Conservation (phyloP, 2,329 filamentous ascomycete genomes). For the Trichoderma sp. region DNA sequence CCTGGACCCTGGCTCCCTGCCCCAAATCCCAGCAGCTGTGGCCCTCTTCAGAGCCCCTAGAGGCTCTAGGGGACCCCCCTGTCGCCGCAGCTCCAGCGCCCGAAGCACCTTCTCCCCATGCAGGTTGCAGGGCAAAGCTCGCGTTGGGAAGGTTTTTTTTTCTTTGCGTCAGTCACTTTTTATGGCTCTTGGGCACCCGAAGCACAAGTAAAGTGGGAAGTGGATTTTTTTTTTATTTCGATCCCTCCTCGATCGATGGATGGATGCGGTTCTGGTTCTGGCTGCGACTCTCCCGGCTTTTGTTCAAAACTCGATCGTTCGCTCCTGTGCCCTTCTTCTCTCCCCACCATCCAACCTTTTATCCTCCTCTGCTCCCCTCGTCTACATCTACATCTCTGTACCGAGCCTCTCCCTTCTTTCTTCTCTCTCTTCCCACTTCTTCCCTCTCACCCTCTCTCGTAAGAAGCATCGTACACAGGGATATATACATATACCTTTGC, state of each 20-base stretch:
- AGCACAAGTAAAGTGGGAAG: slow-evolving; percentile 18
- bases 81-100: slow-evolving; percentile 19
- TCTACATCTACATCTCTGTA: no score
- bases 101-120: slow-evolving; percentile 11
- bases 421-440: background rate
- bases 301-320: slow-evolving; percentile 36
- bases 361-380: slow-evolving; percentile 25
- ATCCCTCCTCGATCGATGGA: slow-evolving; percentile 42
- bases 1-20: slow-evolving; percentile 22
- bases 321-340: slow-evolving; percentile 27
- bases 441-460: background rate
- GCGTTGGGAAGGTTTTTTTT: slow-evolving; percentile 4
- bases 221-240: slow-evolving; percentile 30
- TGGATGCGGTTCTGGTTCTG: slow-evolving; percentile 38
- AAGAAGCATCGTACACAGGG: background rate
- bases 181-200: slow-evolving; percentile 16
- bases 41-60: background rate
- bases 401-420: background rate
- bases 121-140: slow-evolving; percentile 20
- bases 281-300: slow-evolving; percentile 35
- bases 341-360: slow-evolving; percentile 21
- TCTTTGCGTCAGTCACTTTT: background rate
- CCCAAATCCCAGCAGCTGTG: slow-evolving; percentile 14
- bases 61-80: slow-evolving; percentile 20
- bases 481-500: no score